phyloP scores from a whole-genome alignment of 179 eudicot genomes.

The Gypsophila paniculata region DNA sequence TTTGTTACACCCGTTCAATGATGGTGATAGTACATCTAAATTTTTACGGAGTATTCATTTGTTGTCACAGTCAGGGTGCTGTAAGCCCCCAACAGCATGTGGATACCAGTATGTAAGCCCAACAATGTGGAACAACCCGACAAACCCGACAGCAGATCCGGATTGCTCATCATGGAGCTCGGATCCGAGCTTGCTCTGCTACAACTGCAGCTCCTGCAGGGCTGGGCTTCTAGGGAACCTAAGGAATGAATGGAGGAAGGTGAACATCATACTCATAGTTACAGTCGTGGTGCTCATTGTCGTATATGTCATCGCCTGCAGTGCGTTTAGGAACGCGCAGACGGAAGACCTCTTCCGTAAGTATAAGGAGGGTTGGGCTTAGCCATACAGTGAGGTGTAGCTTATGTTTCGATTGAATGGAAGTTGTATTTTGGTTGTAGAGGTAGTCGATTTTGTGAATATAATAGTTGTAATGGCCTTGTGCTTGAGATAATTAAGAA shows the following conservation, averaged over 20 bases:
- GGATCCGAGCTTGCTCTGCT: slow-evolving; percentile 80
- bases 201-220: slow-evolving; percentile 78
- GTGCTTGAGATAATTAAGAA: too few species aligned
- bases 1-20: too few species aligned
- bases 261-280: slow-evolving; percentile 59
- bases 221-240: slow-evolving; percentile 90
- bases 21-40: too few species aligned
- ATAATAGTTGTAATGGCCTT: not conserved
- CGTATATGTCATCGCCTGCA: slow-evolving; percentile 84
- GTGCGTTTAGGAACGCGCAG: slow-evolving; percentile 77
- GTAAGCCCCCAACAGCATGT: slow-evolving; percentile 84
- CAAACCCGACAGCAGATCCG: slow-evolving; percentile 45
- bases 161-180: slow-evolving; percentile 79
- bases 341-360: slow-evolving; percentile 74
- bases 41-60: too few species aligned
- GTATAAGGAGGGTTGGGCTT: slow-evolving; percentile 76
- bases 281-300: slow-evolving; percentile 75
- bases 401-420: not conserved
- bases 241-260: slow-evolving; percentile 81
- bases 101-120: slow-evolving; percentile 80
- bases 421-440: not conserved
- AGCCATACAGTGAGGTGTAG: slow-evolving; percentile 12
- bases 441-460: slow-evolving; percentile 24
- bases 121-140: slow-evolving; percentile 67
- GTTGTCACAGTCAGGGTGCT: slow-evolving; percentile 78